phyloP scores from a whole-genome alignment of 305 asterid genomes.

The Fraxinus velutina region DNA sequence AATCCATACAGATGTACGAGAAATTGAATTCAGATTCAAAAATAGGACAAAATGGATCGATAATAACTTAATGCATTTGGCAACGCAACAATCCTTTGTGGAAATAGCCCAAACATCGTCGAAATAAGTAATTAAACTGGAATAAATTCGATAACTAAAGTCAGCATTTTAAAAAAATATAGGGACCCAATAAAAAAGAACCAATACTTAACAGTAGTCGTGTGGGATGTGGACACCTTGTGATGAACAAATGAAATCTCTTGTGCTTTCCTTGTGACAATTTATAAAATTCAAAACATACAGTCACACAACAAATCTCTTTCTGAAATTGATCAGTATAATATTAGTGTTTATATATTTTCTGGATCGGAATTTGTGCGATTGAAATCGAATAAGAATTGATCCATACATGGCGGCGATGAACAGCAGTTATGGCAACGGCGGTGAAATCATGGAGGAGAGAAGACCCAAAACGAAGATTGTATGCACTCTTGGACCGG shows the following conservation, averaged over 20 bases:
- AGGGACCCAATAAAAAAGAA: not conserved
- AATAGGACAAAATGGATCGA: not conserved
- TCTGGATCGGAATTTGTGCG: not conserved
- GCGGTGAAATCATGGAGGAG: not conserved
- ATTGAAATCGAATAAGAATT: not conserved
- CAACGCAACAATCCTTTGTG: not conserved
- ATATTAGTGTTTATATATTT: not conserved
- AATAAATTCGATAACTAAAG: not conserved
- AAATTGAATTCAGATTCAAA: not conserved
- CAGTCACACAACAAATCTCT: not conserved
- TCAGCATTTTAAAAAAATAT: not conserved
- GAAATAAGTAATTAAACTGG: not conserved
- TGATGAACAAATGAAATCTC: not conserved
- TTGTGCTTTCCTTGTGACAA: not conserved
- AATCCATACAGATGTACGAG: not conserved
- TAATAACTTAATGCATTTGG: not conserved
- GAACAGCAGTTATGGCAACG: not conserved
- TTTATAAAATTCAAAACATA: not conserved
- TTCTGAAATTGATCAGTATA: not conserved
- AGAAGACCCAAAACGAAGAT: conserved; percentile 42
- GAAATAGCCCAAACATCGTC: not conserved
- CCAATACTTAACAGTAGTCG: not conserved
- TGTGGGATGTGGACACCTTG: not conserved
- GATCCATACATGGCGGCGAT: not conserved
- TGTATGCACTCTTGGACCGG: conserved; percentile 49